Evolutionary conservation across 2,329 filamentous ascomycete species (phyloP), one percentile per base, ranked within the genome.

Genomic region (Periconia macrospinosa): DNA sequence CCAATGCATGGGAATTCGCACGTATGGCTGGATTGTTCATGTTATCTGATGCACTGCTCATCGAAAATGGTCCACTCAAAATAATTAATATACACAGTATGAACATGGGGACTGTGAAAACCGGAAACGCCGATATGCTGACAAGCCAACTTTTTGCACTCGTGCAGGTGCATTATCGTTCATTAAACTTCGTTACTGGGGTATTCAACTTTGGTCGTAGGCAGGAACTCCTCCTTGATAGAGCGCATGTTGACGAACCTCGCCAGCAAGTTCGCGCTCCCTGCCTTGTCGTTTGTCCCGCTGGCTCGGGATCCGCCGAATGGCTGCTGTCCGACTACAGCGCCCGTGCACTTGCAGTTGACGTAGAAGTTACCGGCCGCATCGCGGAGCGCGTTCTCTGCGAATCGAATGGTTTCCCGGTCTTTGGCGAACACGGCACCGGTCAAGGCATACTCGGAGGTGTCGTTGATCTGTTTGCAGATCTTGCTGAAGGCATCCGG

Each of bases 291-390:
- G 56, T 84, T 83, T 19, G 81, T 84, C 11, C 81, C 81, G 47
- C 77, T 81, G 14, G 81, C 80, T 54, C 81, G 75, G n/a, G 79
- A 80, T 40, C 81, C 81, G 53, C 81, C 81, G 57, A 80, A 80
- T 2, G 78, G 77, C 61, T 81, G 78, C 65, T 81, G 78, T 14
- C 76, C 78, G 35, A 81, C 78, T 20, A 79, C 76, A 7, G 76
- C 74, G 30, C 71, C 81, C 2, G 81, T 84, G 56, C 78, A 87
- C 83, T 92, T 92, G 79, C 87, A 89, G 78, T 92, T 93, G 76
- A 93, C 81, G 77, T 93, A 93, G 72, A 92, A 92, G 79, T 93
- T 93, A 41, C 90, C 90, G 0, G 90, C 89, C 0, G 87, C 79
- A 69, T 92, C 86, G 59, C 88, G 81, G 49, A 93, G 79, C 56